phyloP scores from a whole-genome alignment of 108 stramenopile genomes.

The Parietichytrium sp. region DNA sequence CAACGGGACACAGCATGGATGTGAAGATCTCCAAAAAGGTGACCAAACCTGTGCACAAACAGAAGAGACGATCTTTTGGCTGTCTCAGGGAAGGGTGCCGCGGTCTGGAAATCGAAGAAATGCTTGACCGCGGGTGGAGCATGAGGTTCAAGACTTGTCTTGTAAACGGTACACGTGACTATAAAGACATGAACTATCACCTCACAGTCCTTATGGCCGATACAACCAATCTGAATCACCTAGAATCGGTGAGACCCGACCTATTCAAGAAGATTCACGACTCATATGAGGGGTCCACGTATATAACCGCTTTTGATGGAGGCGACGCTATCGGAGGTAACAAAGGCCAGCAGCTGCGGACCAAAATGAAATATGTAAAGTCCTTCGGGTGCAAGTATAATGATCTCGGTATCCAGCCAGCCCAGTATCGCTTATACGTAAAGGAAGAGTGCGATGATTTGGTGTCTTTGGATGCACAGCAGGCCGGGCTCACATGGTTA shows the following conservation, averaged over 20 bases:
- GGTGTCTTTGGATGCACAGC: neutral
- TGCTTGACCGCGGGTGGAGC: constrained; percentile 36
- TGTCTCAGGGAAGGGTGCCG: constrained; percentile 28
- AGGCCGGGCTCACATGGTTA: neutral
- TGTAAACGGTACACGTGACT: constrained; percentile 37
- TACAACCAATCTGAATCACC: constrained; percentile 10
- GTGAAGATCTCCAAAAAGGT: neutral
- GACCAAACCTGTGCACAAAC: neutral
- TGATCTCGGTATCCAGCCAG: constrained; percentile 22
- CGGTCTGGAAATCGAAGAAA: constrained; percentile 34
- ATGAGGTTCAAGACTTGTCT: constrained; percentile 35
- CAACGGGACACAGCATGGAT: neutral
- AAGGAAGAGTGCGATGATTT: constrained; percentile 21
- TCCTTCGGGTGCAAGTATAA: constrained; percentile 9
- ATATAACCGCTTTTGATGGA: constrained; percentile 24
- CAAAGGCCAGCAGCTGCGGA: constrained; percentile 37
- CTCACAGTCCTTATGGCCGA: constrained; percentile 30
- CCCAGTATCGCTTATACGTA: constrained; percentile 20
- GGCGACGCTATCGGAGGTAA: constrained; percentile 37
- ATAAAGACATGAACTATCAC: constrained; percentile 35
- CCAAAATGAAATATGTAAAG: neutral
- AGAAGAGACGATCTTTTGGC: constrained; percentile 8
- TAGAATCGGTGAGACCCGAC: constrained; percentile 1
- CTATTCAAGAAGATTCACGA: constrained; percentile 30
- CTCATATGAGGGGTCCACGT: constrained; percentile 28